phyloP scores from a whole-genome alignment of 2,329 filamentous ascomycete genomes.

The Emergomyces pasteurianus region DNA sequence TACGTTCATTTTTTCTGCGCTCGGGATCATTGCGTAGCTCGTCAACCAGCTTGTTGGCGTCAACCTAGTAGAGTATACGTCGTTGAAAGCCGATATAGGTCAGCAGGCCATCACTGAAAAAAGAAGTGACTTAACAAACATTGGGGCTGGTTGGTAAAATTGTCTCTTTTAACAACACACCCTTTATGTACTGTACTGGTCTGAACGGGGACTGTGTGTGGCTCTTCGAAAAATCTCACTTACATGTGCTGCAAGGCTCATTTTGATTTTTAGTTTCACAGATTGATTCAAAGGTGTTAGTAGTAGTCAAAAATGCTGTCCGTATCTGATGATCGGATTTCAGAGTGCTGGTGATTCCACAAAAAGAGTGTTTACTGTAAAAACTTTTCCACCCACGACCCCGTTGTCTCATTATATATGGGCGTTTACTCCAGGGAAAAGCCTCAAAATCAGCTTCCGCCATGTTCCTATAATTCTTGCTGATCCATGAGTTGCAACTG shows the following conservation, averaged over 20 bases:
- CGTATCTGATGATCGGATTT: not conserved
- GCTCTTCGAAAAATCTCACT: not conserved
- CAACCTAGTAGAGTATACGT: constrained; percentile 14
- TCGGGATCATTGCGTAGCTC: constrained; percentile 15
- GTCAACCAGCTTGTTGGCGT: constrained; percentile 18
- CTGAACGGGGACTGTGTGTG: too few relatives aligned
- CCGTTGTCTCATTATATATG: too few relatives aligned
- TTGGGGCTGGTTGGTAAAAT: too few relatives aligned
- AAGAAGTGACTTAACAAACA: not conserved
- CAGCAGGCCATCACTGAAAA: not conserved
- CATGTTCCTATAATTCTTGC: too few relatives aligned
- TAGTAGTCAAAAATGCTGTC: not conserved
- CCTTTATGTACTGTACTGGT: not conserved
- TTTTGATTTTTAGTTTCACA: not conserved
- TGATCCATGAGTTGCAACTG: not conserved
- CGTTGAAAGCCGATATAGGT: not conserved
- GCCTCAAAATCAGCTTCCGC: not conserved
- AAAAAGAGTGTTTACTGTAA: not conserved
- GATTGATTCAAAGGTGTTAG: not conserved
- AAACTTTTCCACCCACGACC: not conserved
- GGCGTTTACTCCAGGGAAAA: not conserved
- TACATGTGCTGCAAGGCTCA: constrained; percentile 2
- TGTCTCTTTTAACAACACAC: too few relatives aligned
- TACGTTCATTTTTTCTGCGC: constrained; percentile 16
- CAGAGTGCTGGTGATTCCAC: not conserved